Conservation (phyloP, 371 early-diverging fungal genomes). For the Mortierella sp. region DNA sequence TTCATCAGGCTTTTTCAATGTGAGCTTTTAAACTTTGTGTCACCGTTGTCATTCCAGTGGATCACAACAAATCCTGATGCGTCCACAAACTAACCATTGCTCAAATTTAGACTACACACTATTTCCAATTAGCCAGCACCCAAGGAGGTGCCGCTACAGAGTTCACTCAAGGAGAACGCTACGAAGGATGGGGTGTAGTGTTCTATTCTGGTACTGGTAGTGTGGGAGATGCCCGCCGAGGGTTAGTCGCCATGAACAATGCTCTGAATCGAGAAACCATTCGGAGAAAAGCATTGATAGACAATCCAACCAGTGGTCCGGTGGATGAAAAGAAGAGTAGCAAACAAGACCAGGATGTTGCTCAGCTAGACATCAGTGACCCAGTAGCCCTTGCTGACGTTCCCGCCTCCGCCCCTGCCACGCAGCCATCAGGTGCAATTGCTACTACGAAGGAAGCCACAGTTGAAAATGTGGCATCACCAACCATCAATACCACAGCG, state of each 20-base stretch:
- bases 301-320: background rate
- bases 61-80: background rate
- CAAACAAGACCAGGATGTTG: slow-evolving; percentile 7
- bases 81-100: background rate
- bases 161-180: slow-evolving; percentile 41
- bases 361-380: slow-evolving; percentile 40
- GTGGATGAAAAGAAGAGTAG: background rate
- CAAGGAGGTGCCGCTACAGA: slow-evolving; percentile 25
- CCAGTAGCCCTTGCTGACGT: slow-evolving; percentile 11
- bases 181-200: slow-evolving; percentile 25
- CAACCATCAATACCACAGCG: background rate
- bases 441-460: background rate
- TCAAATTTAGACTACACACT: slow-evolving; percentile 34
- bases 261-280: slow-evolving; percentile 25
- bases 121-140: slow-evolving; percentile 28
- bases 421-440: background rate
- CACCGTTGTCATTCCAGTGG: background rate
- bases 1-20: slow-evolving; percentile 19
- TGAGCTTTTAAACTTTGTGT: slow-evolving; percentile 1
- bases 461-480: background rate
- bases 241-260: slow-evolving; percentile 37
- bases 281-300: slow-evolving; percentile 10
- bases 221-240: slow-evolving; percentile 26
- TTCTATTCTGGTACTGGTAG: slow-evolving; percentile 18
- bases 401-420: background rate